A percentile compares a stretch with the other conserved stretches of the same genome.
Conservation (phyloP, 2,329 filamentous ascomycete species). For the Ophiostoma angusticollis region DNA sequence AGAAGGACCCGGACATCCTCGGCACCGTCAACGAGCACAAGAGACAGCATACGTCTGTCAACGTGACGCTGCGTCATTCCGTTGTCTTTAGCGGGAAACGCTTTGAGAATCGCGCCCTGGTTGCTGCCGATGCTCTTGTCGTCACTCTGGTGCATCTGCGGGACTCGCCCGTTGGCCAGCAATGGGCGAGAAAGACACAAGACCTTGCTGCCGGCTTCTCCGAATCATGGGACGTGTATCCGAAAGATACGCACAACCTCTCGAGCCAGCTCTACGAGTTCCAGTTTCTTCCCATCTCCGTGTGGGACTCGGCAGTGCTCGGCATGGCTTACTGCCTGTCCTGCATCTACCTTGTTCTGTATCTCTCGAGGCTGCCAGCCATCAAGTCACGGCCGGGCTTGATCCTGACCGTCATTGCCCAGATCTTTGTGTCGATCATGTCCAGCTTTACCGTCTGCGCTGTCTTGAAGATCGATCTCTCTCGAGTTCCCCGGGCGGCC, state of each 20-base stretch:
- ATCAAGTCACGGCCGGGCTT: constrained; percentile 65
- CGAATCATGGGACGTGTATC: constrained; percentile 53
- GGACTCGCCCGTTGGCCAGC: constrained; percentile 48
- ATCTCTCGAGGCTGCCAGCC: constrained; percentile 55
- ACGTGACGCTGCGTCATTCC: constrained; percentile 62
- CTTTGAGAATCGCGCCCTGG: constrained; percentile 53
- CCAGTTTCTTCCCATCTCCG: constrained; percentile 61
- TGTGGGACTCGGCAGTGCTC: constrained; percentile 50
- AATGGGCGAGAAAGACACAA: constrained; percentile 51
- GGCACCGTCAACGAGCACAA: constrained; percentile 55
- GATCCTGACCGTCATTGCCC: constrained; percentile 55
- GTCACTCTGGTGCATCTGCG: constrained; percentile 61
- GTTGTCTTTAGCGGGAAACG: constrained; percentile 74
- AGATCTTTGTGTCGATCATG: constrained; percentile 60
- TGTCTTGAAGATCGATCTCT: constrained; percentile 61
- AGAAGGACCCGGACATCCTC: constrained; percentile 49
- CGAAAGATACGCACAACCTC: constrained; percentile 39
- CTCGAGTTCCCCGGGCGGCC: constrained; percentile 57
- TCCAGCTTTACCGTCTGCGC: constrained; percentile 72
- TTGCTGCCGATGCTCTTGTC: constrained; percentile 65
- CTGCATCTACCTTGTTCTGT: constrained; percentile 51
- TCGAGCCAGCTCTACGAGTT: constrained; percentile 61
- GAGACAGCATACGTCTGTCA: constrained; percentile 51
- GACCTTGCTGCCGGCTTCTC: constrained; percentile 35
- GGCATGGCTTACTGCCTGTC: constrained; percentile 52